Base-by-base conservation (phyloP, 495 filamentous ascomycete genomes). In the Annulohypoxylon stygium region DNA sequence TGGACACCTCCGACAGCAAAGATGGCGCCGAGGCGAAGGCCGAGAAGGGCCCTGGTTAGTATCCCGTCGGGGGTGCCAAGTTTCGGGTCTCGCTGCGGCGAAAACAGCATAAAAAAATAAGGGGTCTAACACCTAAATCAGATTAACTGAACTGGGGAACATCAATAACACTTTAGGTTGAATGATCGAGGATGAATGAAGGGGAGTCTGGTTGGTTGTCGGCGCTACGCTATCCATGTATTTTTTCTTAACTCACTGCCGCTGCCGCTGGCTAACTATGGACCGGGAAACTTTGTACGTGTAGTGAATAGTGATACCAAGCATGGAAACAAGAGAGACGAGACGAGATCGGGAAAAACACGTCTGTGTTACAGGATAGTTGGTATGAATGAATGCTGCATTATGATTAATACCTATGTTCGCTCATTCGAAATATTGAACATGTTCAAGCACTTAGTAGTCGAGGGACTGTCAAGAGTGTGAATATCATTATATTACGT, bases 1-100 rank as follows among this genome's bases (percentile, higher is more conserved):
- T 64, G 67, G 61, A 69, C 61, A 76, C 41, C 2, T 69, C 76
- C n/a, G 73, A 69, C n/a, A 63, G 41, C 11, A 64, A 60, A 8
- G 53, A 16, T 0, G 20, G n/a, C 9, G 36, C 2, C 4, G 36
- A 77, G 12, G 72, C 51, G 11, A 65, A 39, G 59, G 70, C 39
- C 4, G 65, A 58, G 45, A 18, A 37, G 11, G 41, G 16, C 10
- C 12, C 47, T 1, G 64, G 33, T 18, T 34, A 57, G 53, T 14
- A 25, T 6, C 16, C n/a, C 8, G 5, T 14, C 50, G 23, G 30
- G 30, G 30, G 3, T 3, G 3, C 1, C 10, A 3, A 8, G 1
- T 54, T 33, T 9, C 20, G 23, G 0, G 9, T 54, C 50, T 26
- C 23, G 1, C 26, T 54, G 14, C 14, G 26, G 20, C 20, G 20